Evolutionary conservation across 345 rosid species (phyloP).

Genomic region (Hevea brasiliensis): DNA sequence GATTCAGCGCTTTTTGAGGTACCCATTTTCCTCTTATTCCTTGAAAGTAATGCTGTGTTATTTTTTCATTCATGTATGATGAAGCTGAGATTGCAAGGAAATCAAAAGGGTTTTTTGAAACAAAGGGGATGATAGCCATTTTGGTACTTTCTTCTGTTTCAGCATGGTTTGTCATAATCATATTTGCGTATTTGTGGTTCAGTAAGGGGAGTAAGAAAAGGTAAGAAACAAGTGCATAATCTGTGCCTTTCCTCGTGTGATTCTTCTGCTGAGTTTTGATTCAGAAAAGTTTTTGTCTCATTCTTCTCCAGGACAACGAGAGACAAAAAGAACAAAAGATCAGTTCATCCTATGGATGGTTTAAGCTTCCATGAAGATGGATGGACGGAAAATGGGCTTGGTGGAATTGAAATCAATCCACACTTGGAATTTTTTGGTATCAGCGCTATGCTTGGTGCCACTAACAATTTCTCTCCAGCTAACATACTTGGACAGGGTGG

Average conservation of each 20-base stretch:
- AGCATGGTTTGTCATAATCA: too few relatives aligned
- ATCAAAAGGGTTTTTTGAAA: too few relatives aligned
- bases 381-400: neutral
- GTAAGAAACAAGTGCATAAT: neutral
- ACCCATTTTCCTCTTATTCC: too few relatives aligned
- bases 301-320: neutral
- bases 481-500: slow-evolving; percentile 40
- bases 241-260: neutral
- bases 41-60: too few relatives aligned
- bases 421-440: neutral
- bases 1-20: too few relatives aligned
- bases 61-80: neutral
- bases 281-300: neutral
- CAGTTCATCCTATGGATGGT: neutral
- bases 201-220: too few relatives aligned
- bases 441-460: slow-evolving; percentile 20
- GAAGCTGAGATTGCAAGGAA: too few relatives aligned
- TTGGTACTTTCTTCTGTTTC: too few relatives aligned
- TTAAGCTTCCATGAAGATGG: neutral
- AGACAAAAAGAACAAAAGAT: neutral
- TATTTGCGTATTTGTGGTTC: too few relatives aligned
- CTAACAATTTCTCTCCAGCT: slow-evolving; percentile 25
- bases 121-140: too few relatives aligned
- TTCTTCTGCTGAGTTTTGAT: neutral
- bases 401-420: neutral